Conservation (phyloP, 768 basidiomycete genomes). For the Lactarius vividus region DNA sequence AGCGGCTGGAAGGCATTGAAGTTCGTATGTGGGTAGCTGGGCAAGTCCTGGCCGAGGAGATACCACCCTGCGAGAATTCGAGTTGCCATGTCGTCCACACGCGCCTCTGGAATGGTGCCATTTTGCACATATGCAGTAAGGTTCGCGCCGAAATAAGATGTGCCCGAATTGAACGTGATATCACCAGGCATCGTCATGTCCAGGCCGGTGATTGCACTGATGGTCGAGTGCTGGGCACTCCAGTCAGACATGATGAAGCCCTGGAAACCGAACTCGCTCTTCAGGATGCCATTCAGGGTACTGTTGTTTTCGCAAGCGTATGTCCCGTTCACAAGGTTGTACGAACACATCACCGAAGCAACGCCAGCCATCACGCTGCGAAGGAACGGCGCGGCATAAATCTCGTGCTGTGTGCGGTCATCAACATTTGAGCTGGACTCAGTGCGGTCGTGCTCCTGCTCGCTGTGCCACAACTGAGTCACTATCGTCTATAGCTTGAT, state of each 20-base stretch:
- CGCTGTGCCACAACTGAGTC: conserved; percentile 38
- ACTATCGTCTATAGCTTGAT: not conserved
- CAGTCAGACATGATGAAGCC: conserved; percentile 79
- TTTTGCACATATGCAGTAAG: conserved; percentile 68
- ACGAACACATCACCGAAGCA: conserved; percentile 72
- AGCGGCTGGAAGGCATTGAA: conserved; percentile 64
- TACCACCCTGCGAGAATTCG: conserved; percentile 76
- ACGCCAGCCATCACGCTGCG: conserved; percentile 73
- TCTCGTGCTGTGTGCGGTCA: conserved; percentile 75
- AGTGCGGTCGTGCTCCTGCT: conserved; percentile 65
- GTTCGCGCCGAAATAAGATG: conserved; percentile 64
- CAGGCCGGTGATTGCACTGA: conserved; percentile 56
- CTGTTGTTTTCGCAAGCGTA: conserved; percentile 76
- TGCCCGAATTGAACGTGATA: conserved; percentile 44
- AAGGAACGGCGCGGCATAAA: conserved; percentile 69
- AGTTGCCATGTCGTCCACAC: conserved; percentile 79
- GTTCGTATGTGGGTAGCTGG: conserved; percentile 60
- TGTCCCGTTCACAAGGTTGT: conserved; percentile 67
- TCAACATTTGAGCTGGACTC: conserved; percentile 64
- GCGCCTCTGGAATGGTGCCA: conserved; percentile 60
- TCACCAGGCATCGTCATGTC: conserved; percentile 67
- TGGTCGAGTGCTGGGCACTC: conserved; percentile 61
- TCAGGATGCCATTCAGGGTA: conserved; percentile 69
- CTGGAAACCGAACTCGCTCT: conserved; percentile 73
- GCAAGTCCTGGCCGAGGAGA: conserved; percentile 59